Base-by-base conservation (phyloP, 2,329 filamentous ascomycete genomes). In the Hymenoscyphus linearis region DNA sequence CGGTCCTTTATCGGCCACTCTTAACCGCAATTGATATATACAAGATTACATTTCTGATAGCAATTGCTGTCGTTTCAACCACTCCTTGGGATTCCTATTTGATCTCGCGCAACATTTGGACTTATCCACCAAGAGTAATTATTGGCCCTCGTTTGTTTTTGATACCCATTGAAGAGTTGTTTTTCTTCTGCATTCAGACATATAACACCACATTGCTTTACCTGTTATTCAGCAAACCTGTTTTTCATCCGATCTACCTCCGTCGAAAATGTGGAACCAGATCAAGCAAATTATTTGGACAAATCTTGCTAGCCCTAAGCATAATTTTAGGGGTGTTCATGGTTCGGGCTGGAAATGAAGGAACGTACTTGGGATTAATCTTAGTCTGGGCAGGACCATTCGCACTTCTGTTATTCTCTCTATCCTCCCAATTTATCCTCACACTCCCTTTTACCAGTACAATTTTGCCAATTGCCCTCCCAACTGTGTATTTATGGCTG, bases 61-160 rank as follows among this genome's bases (percentile, higher is more conserved):
- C 78, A 22, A 79, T 90, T 65, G 87, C 88, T 22, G 84, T 91
- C 55, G 68, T 79, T 27, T 82, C 87, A 3, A 90, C 89, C 0
- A 85, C 87, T 27, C 89, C 89, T 35, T 92, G 88, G 88, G 88
- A 91, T 69, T 88, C 87, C 9, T 90, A 90, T 72, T 79, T 91
- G 47, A 88, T 92, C 67, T 82, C 80, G 65, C 83, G 78, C 59
- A 76, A 79, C 52, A 82, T 91, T 69, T 91, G 89, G 88, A 86
- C 84, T 10, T 92, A 91, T 69, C 88, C 88, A 1, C 74, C 79
- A 12, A 76, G 85, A 68, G 87, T 83, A 22, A 82, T 91, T 35
- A 69, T 87, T 37, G 89, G 88, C 0, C 79, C 79, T 0, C 86
- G 79, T 1, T 71, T 90, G 16, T 83, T 83, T 67, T 76, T 77